These are phyloP conservation scores for Iris macrosiphon DNA, from an alignment of 106 monocot species.

Conservation along the genomic window DNA sequence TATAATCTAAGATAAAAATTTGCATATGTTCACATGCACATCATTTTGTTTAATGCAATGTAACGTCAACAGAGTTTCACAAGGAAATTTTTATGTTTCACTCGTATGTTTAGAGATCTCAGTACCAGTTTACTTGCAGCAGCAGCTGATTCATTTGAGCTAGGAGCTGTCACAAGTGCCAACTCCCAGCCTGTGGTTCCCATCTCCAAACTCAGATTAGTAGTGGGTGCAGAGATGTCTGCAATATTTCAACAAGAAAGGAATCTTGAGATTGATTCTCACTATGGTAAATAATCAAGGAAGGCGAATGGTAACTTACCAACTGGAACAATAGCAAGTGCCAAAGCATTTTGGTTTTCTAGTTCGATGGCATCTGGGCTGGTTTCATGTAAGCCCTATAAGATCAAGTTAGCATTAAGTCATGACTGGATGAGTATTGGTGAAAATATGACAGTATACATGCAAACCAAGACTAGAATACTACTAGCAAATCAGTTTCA, in stretches of 20 bases:
- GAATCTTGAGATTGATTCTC: too few relatives aligned
- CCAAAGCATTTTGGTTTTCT: conserved; percentile 78
- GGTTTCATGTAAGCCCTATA: conserved; percentile 6
- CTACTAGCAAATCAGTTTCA: conserved; percentile 8
- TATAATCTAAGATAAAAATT: too few relatives aligned
- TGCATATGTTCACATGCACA: too few relatives aligned
- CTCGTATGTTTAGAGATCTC: too few relatives aligned
- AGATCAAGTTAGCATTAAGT: neutral
- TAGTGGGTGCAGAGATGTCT: conserved; percentile 42
- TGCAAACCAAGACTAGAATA: neutral
- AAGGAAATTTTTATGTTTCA: too few relatives aligned
- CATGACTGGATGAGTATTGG: neutral
- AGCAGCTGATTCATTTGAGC: conserved; percentile 69
- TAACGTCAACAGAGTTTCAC: too few relatives aligned
- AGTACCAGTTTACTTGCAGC: conserved; percentile 76
- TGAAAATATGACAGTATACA: neutral
- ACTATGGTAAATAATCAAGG: too few relatives aligned
- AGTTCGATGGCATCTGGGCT: conserved; percentile 35
- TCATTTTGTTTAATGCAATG: too few relatives aligned
- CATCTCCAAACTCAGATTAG: conserved; percentile 25
- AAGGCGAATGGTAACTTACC: conserved; percentile 53
- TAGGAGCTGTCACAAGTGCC: conserved; percentile 78
- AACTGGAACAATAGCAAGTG: conserved; percentile 86
- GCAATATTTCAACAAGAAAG: conserved; percentile 10
- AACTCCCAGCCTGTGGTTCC: conserved; percentile 83